phyloP scores from a whole-genome alignment of 73 alveolate genomes.

The Paramecium biaurelia region DNA sequence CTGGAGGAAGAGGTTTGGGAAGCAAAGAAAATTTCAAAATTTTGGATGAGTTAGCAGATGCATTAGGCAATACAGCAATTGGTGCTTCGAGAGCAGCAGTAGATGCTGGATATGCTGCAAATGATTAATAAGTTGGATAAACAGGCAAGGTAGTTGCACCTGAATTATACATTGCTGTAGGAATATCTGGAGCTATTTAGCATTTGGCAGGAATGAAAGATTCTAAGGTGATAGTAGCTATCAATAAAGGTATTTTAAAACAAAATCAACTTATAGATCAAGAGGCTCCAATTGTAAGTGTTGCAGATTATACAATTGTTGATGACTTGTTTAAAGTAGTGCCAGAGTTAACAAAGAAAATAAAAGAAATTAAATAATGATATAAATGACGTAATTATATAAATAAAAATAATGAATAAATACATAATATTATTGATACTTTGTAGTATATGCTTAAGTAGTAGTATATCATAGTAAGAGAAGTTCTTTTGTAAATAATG shows the following conservation, averaged over 20 bases:
- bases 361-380: conserved; percentile 52
- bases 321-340: conserved; percentile 90
- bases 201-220: conserved; percentile 96
- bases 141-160: conserved; percentile 98
- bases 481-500: conserved; percentile 1
- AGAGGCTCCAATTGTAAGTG: conserved; percentile 87
- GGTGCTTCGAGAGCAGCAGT: conserved; percentile 98
- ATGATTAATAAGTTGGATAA: conserved; percentile 88
- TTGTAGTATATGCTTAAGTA: neutral
- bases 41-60: conserved; percentile 75
- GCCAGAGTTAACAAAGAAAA: conserved; percentile 90
- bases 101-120: conserved; percentile 94
- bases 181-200: conserved; percentile 96
- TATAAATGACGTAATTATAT: conserved; percentile 5
- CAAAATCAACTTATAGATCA: conserved; percentile 64
- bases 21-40: conserved; percentile 78
- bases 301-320: conserved; percentile 89
- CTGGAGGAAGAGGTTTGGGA: conserved; percentile 90
- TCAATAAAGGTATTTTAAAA: conserved; percentile 73
- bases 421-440: neutral
- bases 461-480: neutral
- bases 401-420: neutral
- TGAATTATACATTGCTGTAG: conserved; percentile 92
- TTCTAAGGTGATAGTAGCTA: conserved; percentile 93
- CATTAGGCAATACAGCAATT: conserved; percentile 72